These are phyloP conservation scores for Berkeleyomyces basicola DNA, from an alignment of 2,329 filamentous ascomycete genomes.

Conservation along the genomic window DNA sequence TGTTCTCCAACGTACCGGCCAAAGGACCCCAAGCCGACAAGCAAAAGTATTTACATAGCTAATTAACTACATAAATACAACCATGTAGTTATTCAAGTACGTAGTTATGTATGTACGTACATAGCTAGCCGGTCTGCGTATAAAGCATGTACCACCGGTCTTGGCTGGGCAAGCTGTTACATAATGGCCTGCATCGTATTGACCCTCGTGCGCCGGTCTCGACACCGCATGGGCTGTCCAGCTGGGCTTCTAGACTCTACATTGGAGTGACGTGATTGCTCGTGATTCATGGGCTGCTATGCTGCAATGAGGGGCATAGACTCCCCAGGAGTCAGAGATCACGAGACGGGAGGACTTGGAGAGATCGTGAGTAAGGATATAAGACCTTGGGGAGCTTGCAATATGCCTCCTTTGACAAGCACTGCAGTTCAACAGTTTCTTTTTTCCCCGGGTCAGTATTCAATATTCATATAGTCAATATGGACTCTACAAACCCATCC, in stretches of 20 bases:
- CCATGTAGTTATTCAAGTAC: no score
- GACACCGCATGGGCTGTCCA: neutral
- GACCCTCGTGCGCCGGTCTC: no score
- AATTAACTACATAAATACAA: no score
- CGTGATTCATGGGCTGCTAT: neutral
- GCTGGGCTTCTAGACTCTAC: neutral
- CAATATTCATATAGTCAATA: neutral
- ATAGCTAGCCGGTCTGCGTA: no score
- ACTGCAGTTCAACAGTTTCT: no score
- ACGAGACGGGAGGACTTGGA: neutral
- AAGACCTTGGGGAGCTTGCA: neutral
- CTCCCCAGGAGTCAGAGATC: neutral
- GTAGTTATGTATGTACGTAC: no score
- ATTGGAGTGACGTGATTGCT: slow-evolving; percentile 1
- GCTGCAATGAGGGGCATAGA: neutral
- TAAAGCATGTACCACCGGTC: neutral
- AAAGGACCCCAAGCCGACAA: neutral
- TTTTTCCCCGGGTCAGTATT: neutral
- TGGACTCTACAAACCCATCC: neutral
- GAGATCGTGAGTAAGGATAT: neutral
- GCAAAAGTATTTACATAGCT: no score
- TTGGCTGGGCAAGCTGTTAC: neutral
- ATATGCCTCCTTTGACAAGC: neutral
- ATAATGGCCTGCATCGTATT: neutral
- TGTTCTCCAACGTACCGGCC: neutral